A percentile compares a stretch with the other conserved stretches of the same genome.
phyloP scores from a whole-genome alignment of 2,329 filamentous ascomycete species.

The Fusarium subglutinans region DNA sequence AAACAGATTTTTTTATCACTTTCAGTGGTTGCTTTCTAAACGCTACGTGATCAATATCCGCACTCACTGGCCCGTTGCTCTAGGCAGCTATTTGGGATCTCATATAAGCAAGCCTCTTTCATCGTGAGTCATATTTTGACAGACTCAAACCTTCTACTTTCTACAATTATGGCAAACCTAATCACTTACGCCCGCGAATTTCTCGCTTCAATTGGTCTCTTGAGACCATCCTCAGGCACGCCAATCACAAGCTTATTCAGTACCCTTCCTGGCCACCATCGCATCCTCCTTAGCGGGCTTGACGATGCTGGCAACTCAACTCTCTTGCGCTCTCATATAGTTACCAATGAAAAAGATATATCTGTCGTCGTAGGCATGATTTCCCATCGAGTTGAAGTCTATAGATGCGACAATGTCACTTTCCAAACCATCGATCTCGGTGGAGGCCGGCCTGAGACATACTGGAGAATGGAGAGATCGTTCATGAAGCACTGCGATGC shows the following conservation, averaged over 20 bases:
- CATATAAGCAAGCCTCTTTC: background rate
- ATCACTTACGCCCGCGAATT: background rate
- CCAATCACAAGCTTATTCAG: background rate
- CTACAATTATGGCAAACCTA: background rate
- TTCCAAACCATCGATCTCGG: background rate
- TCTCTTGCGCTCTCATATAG: background rate
- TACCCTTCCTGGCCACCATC: background rate
- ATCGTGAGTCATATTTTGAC: background rate
- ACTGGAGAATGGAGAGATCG: background rate
- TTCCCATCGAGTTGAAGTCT: background rate
- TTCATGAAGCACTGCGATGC: background rate
- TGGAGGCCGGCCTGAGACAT: background rate
- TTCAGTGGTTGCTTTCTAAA: background rate
- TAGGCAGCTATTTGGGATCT: background rate
- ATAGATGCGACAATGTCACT: background rate
- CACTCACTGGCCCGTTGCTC: background rate
- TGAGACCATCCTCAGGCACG: background rate
- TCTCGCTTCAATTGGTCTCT: background rate
- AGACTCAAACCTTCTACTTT: rapidly evolving
- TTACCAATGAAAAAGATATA: background rate
- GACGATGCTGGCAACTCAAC: background rate
- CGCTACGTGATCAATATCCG: background rate
- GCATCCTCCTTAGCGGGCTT: background rate
- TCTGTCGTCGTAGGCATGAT: background rate
- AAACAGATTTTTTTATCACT: rapidly evolving